Evolutionary conservation across 306 rosid genomes (phyloP).

Genomic region (Hylodesmum podocarpum): DNA sequence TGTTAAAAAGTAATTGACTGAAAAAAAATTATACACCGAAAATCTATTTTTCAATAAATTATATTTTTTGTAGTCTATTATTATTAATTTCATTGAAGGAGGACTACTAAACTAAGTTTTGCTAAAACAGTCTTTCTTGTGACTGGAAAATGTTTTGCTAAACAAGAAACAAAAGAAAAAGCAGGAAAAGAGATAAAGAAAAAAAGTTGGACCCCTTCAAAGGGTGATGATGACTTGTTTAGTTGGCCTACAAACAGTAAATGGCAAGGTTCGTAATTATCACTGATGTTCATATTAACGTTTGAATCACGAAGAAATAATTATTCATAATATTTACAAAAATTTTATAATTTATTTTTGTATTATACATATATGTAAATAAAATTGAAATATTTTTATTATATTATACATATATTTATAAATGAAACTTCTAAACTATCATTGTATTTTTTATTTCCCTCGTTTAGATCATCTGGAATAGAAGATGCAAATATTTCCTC

Average conservation of each 20-base stretch:
- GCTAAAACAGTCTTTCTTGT: not conserved
- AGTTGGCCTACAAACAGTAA: not conserved
- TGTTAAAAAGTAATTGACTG: not conserved
- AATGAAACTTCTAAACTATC: too few relatives aligned
- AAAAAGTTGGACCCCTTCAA: not conserved
- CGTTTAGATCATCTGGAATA: too few relatives aligned
- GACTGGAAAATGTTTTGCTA: not conserved
- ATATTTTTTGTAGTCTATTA: not conserved
- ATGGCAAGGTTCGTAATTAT: not conserved
- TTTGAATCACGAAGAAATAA: not conserved
- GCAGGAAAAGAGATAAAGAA: not conserved
- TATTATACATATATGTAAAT: not conserved
- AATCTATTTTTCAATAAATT: not conserved
- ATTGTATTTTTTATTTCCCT: too few relatives aligned
- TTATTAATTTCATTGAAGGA: not conserved
- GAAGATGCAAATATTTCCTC: too few relatives aligned
- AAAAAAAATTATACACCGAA: too few relatives aligned
- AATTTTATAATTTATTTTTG: not conserved
- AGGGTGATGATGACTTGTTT: not conserved
- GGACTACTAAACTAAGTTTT: not conserved
- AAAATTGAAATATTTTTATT: not conserved
- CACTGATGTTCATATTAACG: not conserved
- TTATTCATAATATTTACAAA: not conserved
- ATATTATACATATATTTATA: not conserved
- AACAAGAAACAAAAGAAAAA: not conserved